Percentiles rank a stretch among this genome's conserved stretches.
Conservation (phyloP, 371 early-diverging fungal species). For the Apophysomyces ossiformis region DNA sequence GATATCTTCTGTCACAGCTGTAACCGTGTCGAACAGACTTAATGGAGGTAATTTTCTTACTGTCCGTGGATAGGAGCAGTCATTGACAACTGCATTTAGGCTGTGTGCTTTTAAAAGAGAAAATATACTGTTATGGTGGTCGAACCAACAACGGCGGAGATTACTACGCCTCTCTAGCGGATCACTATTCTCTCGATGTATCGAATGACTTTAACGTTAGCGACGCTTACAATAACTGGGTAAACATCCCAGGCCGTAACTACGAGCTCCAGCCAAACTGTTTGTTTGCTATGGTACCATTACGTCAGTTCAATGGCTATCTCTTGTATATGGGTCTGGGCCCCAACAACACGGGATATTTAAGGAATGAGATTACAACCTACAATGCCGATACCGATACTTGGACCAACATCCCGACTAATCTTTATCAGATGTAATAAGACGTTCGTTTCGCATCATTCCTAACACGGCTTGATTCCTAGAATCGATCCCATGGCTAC, state of each 20-base stretch:
- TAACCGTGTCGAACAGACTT: neutral
- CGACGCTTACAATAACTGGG: neutral
- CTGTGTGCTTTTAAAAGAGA: conserved; percentile 2
- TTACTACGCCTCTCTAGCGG: neutral
- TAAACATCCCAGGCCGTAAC: neutral
- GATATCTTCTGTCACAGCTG: neutral
- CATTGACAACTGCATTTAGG: neutral
- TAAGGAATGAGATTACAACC: neutral
- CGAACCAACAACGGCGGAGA: neutral
- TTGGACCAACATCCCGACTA: conserved; percentile 2
- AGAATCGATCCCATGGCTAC: neutral
- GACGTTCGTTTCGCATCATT: neutral
- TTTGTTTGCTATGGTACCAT: conserved; percentile 6
- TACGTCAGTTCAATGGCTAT: neutral
- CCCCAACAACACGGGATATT: neutral
- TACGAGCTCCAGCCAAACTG: conserved; percentile 6
- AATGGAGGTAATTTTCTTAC: conserved; percentile 1
- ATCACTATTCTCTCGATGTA: conserved; percentile 9
- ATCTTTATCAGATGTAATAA: neutral
- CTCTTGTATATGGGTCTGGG: conserved; percentile 7
- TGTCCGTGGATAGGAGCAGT: neutral
- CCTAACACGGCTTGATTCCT: neutral
- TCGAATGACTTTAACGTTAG: neutral
- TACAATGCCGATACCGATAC: conserved; percentile 10
- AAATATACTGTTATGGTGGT: conserved; percentile 19